Conservation (phyloP, 257 asterid genomes). For the Fraxinus pennsylvanica region DNA sequence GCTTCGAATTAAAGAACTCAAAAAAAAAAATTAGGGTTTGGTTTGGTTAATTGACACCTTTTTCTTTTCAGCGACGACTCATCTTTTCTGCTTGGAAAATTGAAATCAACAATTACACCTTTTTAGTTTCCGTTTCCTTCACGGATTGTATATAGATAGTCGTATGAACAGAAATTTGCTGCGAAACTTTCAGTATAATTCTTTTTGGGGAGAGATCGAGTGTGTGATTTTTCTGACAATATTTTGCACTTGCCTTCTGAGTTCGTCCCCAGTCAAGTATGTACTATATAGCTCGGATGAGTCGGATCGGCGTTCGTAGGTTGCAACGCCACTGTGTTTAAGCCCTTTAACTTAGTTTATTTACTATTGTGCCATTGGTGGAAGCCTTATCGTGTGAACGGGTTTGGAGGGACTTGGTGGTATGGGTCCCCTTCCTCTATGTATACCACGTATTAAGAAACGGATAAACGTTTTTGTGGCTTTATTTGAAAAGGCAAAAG, state of each 20-base stretch:
- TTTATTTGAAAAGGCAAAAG: neutral
- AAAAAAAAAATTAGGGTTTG: constrained; percentile 29
- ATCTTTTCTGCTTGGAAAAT: neutral
- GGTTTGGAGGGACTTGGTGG: neutral
- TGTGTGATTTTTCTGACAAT: neutral
- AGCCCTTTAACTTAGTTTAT: constrained; percentile 14
- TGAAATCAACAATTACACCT: neutral
- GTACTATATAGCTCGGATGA: constrained; percentile 24
- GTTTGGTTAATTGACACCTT: constrained; percentile 11
- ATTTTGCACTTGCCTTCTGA: neutral
- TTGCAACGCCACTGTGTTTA: constrained; percentile 12
- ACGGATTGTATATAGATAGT: constrained; percentile 2
- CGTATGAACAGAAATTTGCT: constrained; percentile 1
- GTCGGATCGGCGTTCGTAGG: constrained; percentile 29
- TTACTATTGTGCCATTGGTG: constrained; percentile 19
- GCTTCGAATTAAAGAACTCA: neutral
- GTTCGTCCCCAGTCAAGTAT: constrained; percentile 30
- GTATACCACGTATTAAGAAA: neutral
- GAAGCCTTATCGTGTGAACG: neutral
- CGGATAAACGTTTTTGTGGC: neutral
- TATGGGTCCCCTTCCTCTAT: neutral
- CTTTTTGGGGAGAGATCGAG: neutral
- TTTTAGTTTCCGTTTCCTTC: constrained; percentile 30
- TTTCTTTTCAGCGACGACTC: constrained; percentile 28
- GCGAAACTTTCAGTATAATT: neutral